Conservation (phyloP, 2,329 filamentous ascomycete species). For the Botrytis tulipae region DNA sequence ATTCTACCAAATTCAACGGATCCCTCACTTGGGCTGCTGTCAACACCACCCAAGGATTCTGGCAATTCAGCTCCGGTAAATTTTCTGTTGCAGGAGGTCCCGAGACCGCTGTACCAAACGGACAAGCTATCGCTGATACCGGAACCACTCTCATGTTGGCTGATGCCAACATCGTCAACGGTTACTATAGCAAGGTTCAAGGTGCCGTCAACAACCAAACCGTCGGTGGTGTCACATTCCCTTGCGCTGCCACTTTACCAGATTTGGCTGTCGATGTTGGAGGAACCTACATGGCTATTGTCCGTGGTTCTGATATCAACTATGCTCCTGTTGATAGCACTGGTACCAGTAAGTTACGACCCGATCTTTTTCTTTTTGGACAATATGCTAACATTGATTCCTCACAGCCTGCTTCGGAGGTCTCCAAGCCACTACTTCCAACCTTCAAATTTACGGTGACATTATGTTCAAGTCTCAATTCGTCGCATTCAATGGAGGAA, state of each 20-base stretch:
- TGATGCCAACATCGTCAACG: conserved; percentile 40
- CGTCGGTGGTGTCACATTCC: conserved; percentile 42
- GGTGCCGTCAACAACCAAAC: conserved; percentile 40
- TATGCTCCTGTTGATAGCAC: conserved; percentile 48
- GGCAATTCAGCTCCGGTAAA: conserved; percentile 54
- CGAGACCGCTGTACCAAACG: conserved; percentile 59
- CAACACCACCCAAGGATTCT: conserved; percentile 52
- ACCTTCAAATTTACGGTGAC: conserved; percentile 61
- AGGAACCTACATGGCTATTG: conserved; percentile 47
- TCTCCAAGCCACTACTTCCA: conserved; percentile 57
- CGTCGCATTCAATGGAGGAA: conserved; percentile 56
- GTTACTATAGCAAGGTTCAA: conserved; percentile 43
- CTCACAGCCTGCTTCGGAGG: conserved; percentile 62
- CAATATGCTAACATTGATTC: conserved; percentile 14
- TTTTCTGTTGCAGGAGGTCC: conserved; percentile 48
- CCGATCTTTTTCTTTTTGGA: not conserved
- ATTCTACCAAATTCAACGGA: conserved; percentile 53
- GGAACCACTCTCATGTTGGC: conserved; percentile 46
- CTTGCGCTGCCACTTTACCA: conserved; percentile 40
- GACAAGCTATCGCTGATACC: conserved; percentile 45
- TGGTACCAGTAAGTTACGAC: conserved; percentile 48
- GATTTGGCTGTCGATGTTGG: conserved; percentile 42
- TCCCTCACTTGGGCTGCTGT: conserved; percentile 51
- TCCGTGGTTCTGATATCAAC: conserved; percentile 46
- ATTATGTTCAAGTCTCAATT: conserved; percentile 62